Conservation (phyloP, 768 basidiomycete genomes). For the Collybiopsis confluens region DNA sequence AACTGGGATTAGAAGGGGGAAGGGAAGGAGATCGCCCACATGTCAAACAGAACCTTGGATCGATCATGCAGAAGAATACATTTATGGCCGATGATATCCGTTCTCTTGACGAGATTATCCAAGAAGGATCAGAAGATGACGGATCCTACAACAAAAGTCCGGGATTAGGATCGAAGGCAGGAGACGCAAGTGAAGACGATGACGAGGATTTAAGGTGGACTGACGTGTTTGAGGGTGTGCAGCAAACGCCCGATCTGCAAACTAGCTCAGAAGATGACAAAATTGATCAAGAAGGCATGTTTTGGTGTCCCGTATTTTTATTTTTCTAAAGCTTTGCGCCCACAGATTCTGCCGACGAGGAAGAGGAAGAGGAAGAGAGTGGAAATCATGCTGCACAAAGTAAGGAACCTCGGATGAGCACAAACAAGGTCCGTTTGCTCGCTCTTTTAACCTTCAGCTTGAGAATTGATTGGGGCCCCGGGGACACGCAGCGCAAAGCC, state of each 20-base stretch:
- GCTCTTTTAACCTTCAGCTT: background rate
- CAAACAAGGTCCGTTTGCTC: conserved; percentile 66
- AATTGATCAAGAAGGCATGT: background rate
- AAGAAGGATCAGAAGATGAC: too few species aligned
- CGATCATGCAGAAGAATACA: conserved; percentile 84
- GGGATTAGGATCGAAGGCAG: conserved; percentile 26
- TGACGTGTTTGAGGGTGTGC: conserved; percentile 74
- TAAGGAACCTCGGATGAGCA: conserved; percentile 84
- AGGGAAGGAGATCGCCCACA: conserved; percentile 36
- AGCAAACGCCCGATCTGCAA: conserved; percentile 21
- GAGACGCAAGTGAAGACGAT: conserved; percentile 33
- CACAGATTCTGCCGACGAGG: background rate
- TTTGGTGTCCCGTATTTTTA: background rate
- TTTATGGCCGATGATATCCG: conserved; percentile 84
- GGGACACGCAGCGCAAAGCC: conserved; percentile 65
- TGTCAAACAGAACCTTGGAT: conserved; percentile 84
- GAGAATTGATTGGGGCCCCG: background rate
- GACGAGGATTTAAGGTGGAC: conserved; percentile 74
- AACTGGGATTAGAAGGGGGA: conserved; percentile 48
- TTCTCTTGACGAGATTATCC: conserved; percentile 47
- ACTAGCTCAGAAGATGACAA: background rate
- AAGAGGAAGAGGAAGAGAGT: conserved; percentile 1
- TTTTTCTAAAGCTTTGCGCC: background rate
- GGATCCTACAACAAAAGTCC: conserved; percentile 32
- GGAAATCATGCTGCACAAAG: conserved; percentile 21